Evolutionary conservation across 495 filamentous ascomycete species (phyloP), one percentile per base, ranked within the genome.

Genomic region (Podospora appendiculata): DNA sequence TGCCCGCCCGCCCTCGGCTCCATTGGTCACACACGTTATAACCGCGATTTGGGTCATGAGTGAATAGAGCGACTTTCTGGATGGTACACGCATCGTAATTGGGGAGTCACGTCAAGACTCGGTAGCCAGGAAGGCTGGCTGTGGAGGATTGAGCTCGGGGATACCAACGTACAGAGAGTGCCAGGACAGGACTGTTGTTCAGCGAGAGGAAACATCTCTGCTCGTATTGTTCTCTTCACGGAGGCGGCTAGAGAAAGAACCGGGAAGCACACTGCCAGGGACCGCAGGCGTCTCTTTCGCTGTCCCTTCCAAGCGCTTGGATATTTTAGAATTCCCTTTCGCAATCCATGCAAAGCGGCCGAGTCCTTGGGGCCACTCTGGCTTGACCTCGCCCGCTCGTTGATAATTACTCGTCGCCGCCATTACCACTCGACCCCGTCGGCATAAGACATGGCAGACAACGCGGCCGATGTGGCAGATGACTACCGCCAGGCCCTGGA

Each of bases 401-500:
- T 38, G 36, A 38, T 38, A 38, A 38, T 38, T 4, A 38, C 36
- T 11, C 42, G 14, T 45, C 16, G 11, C 44, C 5, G 19, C 19
- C 44, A 9, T 19, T 14, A 13, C 2, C 44, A 46, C 25, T 6
- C 43, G 44, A 46, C 25, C 33, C 10, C 8, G 12, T 32, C 34
- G 33, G 35, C 46, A 19, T 40, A 60, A 66, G n/a, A 45, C 74
- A 95, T 94, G 89, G 79, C 80, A 46, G 74, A 83, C 52, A 74
- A 82, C 58, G 92, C 89, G 49, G 89, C 87, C 64, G 90, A 95
- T 67, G 88, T 97, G 57, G 92, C 90, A 53, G 85, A 90, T 68
- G 94, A 96, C 76, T 98, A 94, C 77, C 87, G 84, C 62, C 85
- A 89, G 56, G 93, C 93, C 47, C 79, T 98, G 61, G 85, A 92